Percentiles rank a stretch among this genome's conserved stretches.
These are phyloP conservation scores for Arachnomyces sp. DNA, from an alignment of 2,329 filamentous ascomycete genomes.

Conservation along the genomic window DNA sequence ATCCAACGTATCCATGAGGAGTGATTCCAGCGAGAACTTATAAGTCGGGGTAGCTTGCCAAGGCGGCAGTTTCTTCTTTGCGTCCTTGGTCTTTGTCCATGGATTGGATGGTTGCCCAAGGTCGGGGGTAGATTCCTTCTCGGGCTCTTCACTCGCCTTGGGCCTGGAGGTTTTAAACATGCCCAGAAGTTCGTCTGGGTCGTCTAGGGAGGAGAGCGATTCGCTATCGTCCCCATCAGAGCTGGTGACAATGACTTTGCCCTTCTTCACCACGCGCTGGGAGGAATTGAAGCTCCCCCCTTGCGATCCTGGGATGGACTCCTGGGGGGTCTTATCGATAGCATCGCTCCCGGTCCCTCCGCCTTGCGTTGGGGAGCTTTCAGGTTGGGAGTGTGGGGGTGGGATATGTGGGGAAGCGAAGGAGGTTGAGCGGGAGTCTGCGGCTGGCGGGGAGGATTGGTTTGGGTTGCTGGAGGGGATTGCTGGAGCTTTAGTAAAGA, in stretches of 20 bases:
- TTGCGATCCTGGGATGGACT: no score
- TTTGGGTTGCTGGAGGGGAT: slow-evolving; percentile 15
- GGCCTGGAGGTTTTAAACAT: slow-evolving; percentile 15
- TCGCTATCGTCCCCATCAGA: slow-evolving; percentile 64
- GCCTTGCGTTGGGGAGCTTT: slow-evolving; percentile 11
- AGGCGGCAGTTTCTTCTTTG: slow-evolving; percentile 11
- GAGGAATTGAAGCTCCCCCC: slow-evolving; percentile 24
- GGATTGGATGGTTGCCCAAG: slow-evolving; percentile 3
- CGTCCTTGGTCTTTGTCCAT: slow-evolving; percentile 13
- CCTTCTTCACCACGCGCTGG: slow-evolving; percentile 50
- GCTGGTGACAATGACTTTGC: slow-evolving; percentile 48
- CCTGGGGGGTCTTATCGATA: no score
- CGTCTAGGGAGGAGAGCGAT: slow-evolving; percentile 48
- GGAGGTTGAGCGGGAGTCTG: no score
- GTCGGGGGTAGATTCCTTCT: neutral
- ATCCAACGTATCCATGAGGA: slow-evolving; percentile 51
- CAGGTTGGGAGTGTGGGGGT: no score
- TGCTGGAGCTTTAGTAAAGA: slow-evolving; percentile 38
- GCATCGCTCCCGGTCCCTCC: neutral
- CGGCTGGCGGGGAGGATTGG: no score
- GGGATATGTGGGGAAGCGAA: no score
- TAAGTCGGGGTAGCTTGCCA: slow-evolving; percentile 38
- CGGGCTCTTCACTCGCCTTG: slow-evolving; percentile 2
- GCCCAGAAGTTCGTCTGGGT: slow-evolving; percentile 45
- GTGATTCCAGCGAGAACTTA: slow-evolving; percentile 55